A percentile compares a stretch with the other conserved stretches of the same genome.
phyloP scores from a whole-genome alignment of 2,329 filamentous ascomycete genomes.

The Cercospora sesami region DNA sequence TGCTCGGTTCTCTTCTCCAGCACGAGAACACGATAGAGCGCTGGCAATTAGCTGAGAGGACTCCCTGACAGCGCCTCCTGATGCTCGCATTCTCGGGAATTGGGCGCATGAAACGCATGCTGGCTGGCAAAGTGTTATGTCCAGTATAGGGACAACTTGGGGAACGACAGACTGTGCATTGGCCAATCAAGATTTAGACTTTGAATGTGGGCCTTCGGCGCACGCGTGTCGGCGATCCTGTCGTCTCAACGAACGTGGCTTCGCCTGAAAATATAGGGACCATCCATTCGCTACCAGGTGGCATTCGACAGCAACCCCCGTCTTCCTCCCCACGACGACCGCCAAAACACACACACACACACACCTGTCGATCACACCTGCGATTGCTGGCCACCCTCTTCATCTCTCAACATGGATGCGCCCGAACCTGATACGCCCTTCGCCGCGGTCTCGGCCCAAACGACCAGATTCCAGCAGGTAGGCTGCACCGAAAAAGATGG shows the following conservation, averaged over 20 bases:
- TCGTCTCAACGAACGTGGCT: background rate
- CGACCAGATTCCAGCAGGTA: constrained; percentile 71
- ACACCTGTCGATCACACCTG: background rate
- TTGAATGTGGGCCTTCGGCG: background rate
- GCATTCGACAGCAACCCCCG: background rate
- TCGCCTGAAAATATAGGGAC: background rate
- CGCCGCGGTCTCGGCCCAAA: constrained; percentile 83
- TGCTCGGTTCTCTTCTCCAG: too few relatives aligned
- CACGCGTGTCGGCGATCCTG: background rate
- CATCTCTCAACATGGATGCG: constrained; percentile 67
- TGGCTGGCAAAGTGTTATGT: background rate
- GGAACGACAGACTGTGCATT: background rate
- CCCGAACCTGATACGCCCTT: constrained; percentile 91
- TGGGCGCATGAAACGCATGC: too few relatives aligned
- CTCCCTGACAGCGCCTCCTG: too few relatives aligned
- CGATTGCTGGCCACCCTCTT: background rate
- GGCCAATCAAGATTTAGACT: background rate
- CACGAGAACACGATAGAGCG: too few relatives aligned
- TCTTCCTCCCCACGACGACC: background rate
- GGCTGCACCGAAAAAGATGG: constrained; percentile 33
- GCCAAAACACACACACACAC: background rate
- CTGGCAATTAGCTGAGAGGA: too few relatives aligned
- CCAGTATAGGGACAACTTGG: background rate
- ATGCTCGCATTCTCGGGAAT: too few relatives aligned
- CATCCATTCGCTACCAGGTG: background rate